Conservation (phyloP, 345 rosid genomes). For the Citrus cavaleriei region DNA sequence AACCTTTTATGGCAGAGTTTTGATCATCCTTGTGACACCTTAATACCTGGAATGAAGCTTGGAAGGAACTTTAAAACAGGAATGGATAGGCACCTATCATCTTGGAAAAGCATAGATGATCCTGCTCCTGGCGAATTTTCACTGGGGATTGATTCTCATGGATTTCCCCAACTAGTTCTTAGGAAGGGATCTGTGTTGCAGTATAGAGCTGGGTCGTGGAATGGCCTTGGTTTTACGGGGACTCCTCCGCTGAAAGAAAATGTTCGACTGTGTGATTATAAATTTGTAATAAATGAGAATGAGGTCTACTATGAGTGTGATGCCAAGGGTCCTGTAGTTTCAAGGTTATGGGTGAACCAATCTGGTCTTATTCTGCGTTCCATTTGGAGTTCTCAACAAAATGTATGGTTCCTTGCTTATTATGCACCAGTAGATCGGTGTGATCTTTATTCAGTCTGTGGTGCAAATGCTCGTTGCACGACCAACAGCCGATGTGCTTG, state of each 20-base stretch:
- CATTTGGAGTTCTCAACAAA: slow-evolving; percentile 5
- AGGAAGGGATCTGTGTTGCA: not conserved
- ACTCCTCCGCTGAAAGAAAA: slow-evolving; percentile 2
- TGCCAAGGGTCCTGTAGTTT: not conserved
- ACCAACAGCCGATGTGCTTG: slow-evolving; percentile 40
- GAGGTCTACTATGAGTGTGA: not conserved
- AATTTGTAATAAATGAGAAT: not conserved
- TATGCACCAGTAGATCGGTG: slow-evolving; percentile 41
- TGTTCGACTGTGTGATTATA: not conserved
- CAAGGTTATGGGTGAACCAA: slow-evolving; percentile 4
- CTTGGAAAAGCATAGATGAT: slow-evolving; percentile 25
- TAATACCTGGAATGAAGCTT: slow-evolving; percentile 49
- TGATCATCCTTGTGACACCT: slow-evolving; percentile 42
- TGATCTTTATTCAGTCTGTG: slow-evolving; percentile 38
- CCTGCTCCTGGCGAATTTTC: slow-evolving; percentile 23
- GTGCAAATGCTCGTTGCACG: slow-evolving; percentile 36
- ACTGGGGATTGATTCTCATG: slow-evolving; percentile 14
- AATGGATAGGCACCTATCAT: slow-evolving; percentile 22
- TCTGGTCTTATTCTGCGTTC: slow-evolving; percentile 26
- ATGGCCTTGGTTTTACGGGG: slow-evolving; percentile 28
- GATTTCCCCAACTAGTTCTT: slow-evolving; percentile 24
- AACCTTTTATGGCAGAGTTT: slow-evolving; percentile 52
- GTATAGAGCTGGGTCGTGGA: slow-evolving; percentile 29
- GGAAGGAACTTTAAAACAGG: slow-evolving; percentile 35
- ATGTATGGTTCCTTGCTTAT: slow-evolving; percentile 29